Evolutionary conservation across 1,284 basidiomycete species (phyloP).

Genomic region (Fomitopsis schrenkii): DNA sequence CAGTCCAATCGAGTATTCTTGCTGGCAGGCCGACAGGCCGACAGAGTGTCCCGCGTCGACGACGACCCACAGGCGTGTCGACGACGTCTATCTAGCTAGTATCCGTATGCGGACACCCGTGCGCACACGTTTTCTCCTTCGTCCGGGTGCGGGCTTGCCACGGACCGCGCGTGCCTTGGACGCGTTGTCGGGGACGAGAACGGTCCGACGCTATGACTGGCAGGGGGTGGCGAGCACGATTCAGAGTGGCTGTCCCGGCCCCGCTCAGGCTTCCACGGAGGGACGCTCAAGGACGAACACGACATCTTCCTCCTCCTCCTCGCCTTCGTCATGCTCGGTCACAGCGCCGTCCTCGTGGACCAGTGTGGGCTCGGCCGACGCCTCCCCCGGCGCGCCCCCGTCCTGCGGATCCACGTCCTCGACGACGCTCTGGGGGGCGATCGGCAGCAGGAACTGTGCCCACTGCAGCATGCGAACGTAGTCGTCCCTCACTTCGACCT

Average conservation of each 20-base stretch:
- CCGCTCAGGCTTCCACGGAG: constrained; percentile 29
- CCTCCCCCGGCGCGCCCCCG: neutral
- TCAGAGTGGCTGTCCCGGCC: neutral
- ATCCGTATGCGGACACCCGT: neutral
- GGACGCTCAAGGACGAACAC: constrained; percentile 43
- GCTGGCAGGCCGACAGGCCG: neutral
- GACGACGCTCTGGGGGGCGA: constrained; percentile 44
- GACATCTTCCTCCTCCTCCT: constrained; percentile 52
- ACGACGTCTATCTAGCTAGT: neutral
- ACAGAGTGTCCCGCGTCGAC: neutral
- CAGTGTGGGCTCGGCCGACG: constrained; percentile 3
- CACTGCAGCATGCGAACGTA: constrained; percentile 68
- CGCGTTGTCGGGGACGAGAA: no score
- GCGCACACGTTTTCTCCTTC: neutral
- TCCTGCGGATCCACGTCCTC: constrained; percentile 3
- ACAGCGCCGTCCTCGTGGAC: constrained; percentile 5
- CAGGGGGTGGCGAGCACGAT: neutral
- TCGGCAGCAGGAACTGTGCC: constrained; percentile 71
- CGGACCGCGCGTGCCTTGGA: no score
- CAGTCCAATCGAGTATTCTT: neutral
- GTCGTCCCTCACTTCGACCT: constrained; percentile 71
- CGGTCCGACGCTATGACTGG: neutral
- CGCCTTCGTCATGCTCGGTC: constrained; percentile 14
- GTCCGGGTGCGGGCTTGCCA: neutral
- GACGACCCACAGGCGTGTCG: neutral